Conservation (phyloP, 306 rosid genomes). For the Dicorynia guianensis region DNA sequence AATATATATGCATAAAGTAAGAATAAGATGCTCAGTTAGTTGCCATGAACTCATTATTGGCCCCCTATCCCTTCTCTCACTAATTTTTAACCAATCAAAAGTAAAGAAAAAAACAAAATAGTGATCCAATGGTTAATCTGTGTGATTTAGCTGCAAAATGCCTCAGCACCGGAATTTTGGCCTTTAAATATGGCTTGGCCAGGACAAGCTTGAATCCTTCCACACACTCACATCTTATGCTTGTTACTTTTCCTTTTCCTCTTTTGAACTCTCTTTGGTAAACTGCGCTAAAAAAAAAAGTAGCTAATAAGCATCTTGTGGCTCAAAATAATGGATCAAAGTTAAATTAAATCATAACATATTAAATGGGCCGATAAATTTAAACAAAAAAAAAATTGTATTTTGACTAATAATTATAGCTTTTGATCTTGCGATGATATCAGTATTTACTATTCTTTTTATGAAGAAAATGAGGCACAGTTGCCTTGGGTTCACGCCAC, state of each 20-base stretch:
- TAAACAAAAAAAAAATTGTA: no score
- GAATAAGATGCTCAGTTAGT: conserved; percentile 45
- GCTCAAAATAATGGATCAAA: no score
- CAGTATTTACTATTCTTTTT: conserved; percentile 34
- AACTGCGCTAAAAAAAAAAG: conserved; percentile 42
- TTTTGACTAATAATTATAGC: no score
- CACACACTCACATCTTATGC: conserved; percentile 35
- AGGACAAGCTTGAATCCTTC: conserved; percentile 42
- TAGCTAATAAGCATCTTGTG: no score
- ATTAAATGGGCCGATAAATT: no score
- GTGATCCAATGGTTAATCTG: conserved; percentile 46
- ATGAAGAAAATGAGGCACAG: conserved; percentile 41
- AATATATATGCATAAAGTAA: conserved; percentile 30
- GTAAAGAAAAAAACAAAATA: conserved; percentile 31
- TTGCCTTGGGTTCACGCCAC: conserved; percentile 62
- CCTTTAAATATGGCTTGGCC: conserved; percentile 40
- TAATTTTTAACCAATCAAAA: conserved; percentile 38
- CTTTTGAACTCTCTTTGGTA: conserved; percentile 26
- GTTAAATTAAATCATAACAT: no score
- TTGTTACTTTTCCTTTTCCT: conserved; percentile 29
- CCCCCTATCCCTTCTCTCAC: conserved; percentile 23
- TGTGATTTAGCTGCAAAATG: conserved; percentile 47
- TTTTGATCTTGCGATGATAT: no score
- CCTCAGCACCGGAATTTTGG: conserved; percentile 41
- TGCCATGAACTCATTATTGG: conserved; percentile 39